Conservation (phyloP, 1,284 basidiomycete genomes). For the Malassezia yamatoensis region DNA sequence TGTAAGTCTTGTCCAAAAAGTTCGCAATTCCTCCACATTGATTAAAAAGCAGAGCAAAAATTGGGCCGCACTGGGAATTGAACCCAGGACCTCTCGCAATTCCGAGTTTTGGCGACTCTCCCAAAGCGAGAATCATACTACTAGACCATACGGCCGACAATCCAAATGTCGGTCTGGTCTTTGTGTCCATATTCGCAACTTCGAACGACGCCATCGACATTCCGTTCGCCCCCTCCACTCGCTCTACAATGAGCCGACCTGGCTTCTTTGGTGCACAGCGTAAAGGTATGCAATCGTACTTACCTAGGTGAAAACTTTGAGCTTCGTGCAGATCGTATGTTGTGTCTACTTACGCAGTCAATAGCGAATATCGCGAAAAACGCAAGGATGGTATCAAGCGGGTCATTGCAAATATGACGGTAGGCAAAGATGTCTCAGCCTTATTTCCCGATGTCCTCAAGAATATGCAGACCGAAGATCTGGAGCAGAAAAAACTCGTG, state of each 20-base stretch:
- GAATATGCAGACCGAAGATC: conserved; percentile 89
- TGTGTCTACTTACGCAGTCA: conserved; percentile 57
- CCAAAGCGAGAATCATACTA: conserved; percentile 24
- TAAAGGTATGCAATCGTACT: conserved; percentile 25
- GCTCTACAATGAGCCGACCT: conserved; percentile 35
- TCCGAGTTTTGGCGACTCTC: conserved; percentile 11
- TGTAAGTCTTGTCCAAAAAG: conserved; percentile 3
- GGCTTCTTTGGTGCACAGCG: conserved; percentile 48
- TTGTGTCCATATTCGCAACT: no score
- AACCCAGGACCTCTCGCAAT: conserved; percentile 23
- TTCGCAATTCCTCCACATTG: no score
- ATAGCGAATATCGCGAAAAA: conserved; percentile 87
- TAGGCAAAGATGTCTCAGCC: conserved; percentile 90
- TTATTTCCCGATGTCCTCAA: conserved; percentile 90
- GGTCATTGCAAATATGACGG: conserved; percentile 70
- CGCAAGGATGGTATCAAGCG: conserved; percentile 97
- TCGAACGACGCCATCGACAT: no score
- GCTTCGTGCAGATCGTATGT: conserved; percentile 31
- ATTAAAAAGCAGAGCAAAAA: neutral
- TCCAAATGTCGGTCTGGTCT: neutral
- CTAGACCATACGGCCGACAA: conserved; percentile 22
- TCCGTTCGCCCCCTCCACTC: neutral
- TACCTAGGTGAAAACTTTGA: conserved; percentile 39
- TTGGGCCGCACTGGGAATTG: conserved; percentile 22
- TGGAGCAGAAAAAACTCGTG: conserved; percentile 92